Conservation (phyloP, 192 early-diverging fungal species). For the Coemansia sp. region DNA sequence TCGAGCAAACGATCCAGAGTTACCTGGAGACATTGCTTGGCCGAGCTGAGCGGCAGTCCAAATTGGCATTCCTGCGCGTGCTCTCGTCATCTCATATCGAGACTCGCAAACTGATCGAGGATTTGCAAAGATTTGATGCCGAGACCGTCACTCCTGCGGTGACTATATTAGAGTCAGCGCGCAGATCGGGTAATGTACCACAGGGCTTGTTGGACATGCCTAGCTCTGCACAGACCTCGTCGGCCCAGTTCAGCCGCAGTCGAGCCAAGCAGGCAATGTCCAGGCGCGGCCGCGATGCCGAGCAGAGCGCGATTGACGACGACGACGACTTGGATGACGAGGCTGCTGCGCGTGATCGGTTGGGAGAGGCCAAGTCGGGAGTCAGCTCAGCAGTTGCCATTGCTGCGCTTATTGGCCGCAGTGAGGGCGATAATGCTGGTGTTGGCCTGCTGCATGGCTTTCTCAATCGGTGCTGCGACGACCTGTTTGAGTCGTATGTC, state of each 20-base stretch:
- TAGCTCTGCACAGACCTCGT: conserved; percentile 46
- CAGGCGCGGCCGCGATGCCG: conserved; percentile 12
- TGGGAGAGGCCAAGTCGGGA: conserved; percentile 51
- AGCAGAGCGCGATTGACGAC: conserved; percentile 33
- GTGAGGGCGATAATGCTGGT: conserved; percentile 53
- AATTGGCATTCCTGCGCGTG: conserved; percentile 80
- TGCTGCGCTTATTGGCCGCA: conserved; percentile 53
- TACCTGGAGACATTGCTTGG: conserved; percentile 82
- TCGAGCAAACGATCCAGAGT: conserved; percentile 95
- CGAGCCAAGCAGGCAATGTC: conserved; percentile 39
- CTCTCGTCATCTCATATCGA: conserved; percentile 74
- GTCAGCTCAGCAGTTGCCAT: conserved; percentile 54
- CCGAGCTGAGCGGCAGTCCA: conserved; percentile 70
- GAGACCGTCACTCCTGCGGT: conserved; percentile 59
- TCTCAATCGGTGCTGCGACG: conserved; percentile 89
- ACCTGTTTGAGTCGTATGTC: conserved; percentile 94
- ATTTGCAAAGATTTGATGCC: conserved; percentile 82
- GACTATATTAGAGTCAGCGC: conserved; percentile 52
- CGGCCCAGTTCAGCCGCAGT: conserved; percentile 57
- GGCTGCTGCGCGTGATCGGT: conserved; percentile 40
- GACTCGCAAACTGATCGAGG: conserved; percentile 72
- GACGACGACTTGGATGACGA: conserved; percentile 54
- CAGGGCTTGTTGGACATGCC: conserved; percentile 53
- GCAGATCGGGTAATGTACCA: conserved; percentile 38
- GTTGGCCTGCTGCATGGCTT: conserved; percentile 68